phyloP scores from a whole-genome alignment of 495 filamentous ascomycete species.

The Entonaema liquescens region DNA sequence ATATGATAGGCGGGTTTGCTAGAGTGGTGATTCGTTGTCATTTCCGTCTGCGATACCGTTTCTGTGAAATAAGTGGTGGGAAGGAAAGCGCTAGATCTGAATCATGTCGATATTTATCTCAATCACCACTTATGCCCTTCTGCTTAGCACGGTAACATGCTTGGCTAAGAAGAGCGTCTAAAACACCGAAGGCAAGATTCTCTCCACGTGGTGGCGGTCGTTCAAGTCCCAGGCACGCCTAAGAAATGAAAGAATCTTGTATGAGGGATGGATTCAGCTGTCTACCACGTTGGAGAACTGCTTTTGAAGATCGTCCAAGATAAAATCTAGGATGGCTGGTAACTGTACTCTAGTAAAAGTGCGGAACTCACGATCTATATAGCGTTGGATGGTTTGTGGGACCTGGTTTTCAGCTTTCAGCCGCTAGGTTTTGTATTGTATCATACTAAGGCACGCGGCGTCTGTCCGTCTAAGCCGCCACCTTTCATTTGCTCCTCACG shows the following conservation, averaged over 20 bases:
- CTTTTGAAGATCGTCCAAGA: neutral
- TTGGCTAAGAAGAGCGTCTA: conserved; percentile 17
- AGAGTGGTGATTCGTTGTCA: conserved; percentile 34
- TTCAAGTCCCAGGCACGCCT: neutral
- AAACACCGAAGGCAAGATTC: neutral
- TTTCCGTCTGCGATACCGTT: conserved; percentile 23
- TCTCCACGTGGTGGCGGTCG: conserved; percentile 3
- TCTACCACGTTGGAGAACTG: neutral
- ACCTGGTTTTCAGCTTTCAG: conserved; percentile 34
- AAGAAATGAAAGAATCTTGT: neutral
- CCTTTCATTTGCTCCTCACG: conserved; percentile 2
- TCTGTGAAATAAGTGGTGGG: conserved; percentile 19
- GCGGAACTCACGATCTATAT: conserved; percentile 13
- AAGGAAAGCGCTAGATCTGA: conserved; percentile 10
- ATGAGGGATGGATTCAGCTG: neutral
- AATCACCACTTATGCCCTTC: conserved; percentile 4
- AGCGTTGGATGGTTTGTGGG: conserved; percentile 4
- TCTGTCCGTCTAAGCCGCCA: conserved; percentile 15
- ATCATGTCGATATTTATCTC: conserved; percentile 40
- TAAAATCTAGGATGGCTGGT: neutral
- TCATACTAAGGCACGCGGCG: conserved; percentile 11
- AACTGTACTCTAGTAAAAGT: conserved; percentile 21
- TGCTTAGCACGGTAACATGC: neutral
- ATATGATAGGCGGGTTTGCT: conserved; percentile 37
- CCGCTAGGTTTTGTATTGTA: conserved; percentile 23